phyloP scores from a whole-genome alignment of 129 eudicot species.

The Centaurea solstitialis region DNA sequence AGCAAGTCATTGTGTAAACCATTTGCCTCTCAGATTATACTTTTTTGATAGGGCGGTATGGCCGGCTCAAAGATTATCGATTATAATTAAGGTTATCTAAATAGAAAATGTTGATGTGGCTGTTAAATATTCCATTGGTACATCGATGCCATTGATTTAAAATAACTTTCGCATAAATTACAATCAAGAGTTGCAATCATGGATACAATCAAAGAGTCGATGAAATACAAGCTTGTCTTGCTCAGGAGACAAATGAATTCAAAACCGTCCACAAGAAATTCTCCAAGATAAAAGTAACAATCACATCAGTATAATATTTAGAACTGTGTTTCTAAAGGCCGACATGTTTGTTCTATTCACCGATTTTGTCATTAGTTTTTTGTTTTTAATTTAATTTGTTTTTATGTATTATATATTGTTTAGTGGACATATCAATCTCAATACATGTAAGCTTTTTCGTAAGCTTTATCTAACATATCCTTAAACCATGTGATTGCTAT shows the following conservation, averaged over 20 bases:
- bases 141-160: background rate
- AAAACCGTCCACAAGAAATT: background rate
- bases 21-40: background rate
- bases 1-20: background rate
- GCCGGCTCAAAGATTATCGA: background rate
- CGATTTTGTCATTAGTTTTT: conserved; percentile 6
- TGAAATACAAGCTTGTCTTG: conserved; percentile 2
- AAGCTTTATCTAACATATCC: background rate
- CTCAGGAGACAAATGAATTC: background rate
- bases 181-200: conserved; percentile 2
- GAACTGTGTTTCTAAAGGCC: background rate
- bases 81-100: background rate
- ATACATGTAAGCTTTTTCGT: too few species aligned
- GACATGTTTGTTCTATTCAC: conserved; percentile 15
- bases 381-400: conserved; percentile 4
- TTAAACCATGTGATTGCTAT: background rate
- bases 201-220: background rate
- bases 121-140: background rate
- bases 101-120: background rate
- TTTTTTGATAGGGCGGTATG: background rate
- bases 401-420: background rate
- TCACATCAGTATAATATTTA: background rate
- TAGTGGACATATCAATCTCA: background rate
- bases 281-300: conserved; percentile 2
- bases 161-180: background rate